Conservation (phyloP, 768 basidiomycete species). For the Ramaria sp. region DNA sequence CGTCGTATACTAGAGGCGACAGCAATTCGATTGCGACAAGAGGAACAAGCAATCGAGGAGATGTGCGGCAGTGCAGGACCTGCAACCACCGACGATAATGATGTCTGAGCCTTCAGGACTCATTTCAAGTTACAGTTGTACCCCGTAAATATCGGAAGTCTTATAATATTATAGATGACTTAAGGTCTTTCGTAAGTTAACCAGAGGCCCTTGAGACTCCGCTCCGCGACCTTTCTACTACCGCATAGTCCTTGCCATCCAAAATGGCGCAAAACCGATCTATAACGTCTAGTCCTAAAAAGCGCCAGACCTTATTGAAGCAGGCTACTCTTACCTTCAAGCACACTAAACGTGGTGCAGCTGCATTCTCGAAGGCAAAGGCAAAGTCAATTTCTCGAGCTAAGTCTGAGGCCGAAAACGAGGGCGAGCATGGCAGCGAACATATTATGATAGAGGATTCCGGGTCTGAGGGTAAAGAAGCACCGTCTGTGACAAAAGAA, state of each 20-base stretch:
- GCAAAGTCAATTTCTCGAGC: background rate
- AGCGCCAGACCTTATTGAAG: constrained; percentile 10
- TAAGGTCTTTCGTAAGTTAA: too few species aligned
- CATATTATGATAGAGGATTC: background rate
- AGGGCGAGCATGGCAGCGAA: background rate
- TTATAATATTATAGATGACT: too few species aligned
- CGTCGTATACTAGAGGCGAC: constrained; percentile 49
- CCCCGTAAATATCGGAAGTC: too few species aligned
- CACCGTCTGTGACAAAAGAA: constrained; percentile 12
- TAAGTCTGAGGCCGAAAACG: background rate
- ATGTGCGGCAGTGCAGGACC: constrained; percentile 48
- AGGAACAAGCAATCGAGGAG: constrained; percentile 64
- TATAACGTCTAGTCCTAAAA: background rate
- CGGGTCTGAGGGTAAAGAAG: constrained; percentile 15
- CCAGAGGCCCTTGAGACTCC: background rate
- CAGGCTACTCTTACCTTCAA: constrained; percentile 38
- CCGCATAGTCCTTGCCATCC: background rate
- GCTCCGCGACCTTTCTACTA: background rate
- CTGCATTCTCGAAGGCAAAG: constrained; percentile 10
- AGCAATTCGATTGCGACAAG: constrained; percentile 43
- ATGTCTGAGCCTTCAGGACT: too few species aligned
- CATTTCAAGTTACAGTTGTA: too few species aligned
- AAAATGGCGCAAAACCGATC: background rate
- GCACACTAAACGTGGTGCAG: constrained; percentile 34
- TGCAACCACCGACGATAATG: background rate